Evolutionary conservation across 257 asterid species (phyloP).

Genomic region (Fraxinus cuspidata): DNA sequence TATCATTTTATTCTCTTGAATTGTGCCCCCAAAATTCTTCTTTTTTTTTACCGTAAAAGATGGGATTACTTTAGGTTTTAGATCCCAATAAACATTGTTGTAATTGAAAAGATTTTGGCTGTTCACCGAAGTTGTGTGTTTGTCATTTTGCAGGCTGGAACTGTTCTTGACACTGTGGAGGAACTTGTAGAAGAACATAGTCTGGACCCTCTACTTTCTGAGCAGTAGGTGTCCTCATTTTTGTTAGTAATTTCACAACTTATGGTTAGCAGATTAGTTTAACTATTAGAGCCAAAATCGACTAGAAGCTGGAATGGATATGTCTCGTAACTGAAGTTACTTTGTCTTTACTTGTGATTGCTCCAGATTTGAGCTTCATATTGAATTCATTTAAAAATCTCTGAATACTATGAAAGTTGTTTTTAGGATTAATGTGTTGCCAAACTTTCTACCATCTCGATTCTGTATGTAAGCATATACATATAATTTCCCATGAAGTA

Average conservation of each 20-base stretch:
- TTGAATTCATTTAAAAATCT: background rate
- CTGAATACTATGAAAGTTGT: background rate
- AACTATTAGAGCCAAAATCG: background rate
- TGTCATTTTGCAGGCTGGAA: slow-evolving; percentile 46
- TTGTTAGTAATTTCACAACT: background rate
- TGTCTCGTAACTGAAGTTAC: background rate
- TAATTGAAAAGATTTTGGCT: background rate
- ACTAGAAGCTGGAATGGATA: slow-evolving; percentile 11
- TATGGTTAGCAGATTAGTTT: slow-evolving; percentile 3
- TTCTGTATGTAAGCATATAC: slow-evolving; percentile 6
- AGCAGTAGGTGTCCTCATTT: slow-evolving; percentile 41
- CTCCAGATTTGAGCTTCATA: no score
- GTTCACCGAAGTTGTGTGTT: background rate
- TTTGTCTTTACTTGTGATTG: no score
- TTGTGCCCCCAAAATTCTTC: background rate
- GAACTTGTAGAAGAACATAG: slow-evolving; percentile 77
- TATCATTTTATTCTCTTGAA: background rate
- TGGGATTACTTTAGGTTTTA: slow-evolving; percentile 12
- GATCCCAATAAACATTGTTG: background rate
- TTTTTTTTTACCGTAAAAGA: background rate
- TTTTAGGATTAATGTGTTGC: background rate
- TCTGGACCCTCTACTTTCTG: slow-evolving; percentile 56
- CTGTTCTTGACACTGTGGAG: slow-evolving; percentile 62
- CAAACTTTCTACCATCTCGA: slow-evolving; percentile 11
- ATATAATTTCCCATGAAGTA: slow-evolving; percentile 22